Evolutionary conservation across 2,329 filamentous ascomycete genomes (phyloP).

Genomic region (Eutypa lata): DNA sequence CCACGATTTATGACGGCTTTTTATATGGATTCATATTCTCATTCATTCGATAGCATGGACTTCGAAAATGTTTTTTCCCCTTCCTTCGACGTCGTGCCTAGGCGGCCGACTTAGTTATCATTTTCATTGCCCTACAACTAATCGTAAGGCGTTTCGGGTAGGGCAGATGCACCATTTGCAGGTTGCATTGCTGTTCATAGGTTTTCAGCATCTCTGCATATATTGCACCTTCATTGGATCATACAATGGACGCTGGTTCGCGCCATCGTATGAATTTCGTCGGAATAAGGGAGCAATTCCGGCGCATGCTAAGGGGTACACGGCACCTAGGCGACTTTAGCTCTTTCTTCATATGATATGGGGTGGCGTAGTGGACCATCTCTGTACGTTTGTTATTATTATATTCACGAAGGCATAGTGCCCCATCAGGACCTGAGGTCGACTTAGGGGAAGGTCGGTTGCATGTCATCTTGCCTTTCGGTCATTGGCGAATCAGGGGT

Average conservation of each 20-base stretch:
- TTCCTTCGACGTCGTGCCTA: not conserved
- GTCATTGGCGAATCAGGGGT: not conserved
- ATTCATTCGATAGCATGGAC: slow-evolving; percentile 26
- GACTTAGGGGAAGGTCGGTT: not conserved
- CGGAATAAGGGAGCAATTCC: not conserved
- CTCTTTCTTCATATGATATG: not conserved
- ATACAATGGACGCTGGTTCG: not conserved
- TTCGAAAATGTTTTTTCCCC: slow-evolving; percentile 10
- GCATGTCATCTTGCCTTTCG: not conserved
- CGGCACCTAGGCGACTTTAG: not conserved
- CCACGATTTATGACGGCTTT: slow-evolving; percentile 32
- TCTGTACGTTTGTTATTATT: not conserved
- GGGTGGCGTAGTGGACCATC: not conserved
- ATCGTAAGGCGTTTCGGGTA: not conserved
- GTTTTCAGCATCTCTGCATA: not conserved
- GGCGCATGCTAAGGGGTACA: not conserved
- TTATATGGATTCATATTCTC: slow-evolving; percentile 31
- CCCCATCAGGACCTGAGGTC: not conserved
- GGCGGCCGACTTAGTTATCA: not conserved
- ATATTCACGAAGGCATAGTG: not conserved
- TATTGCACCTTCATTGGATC: not conserved
- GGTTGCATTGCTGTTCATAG: not conserved
- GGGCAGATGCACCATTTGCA: not conserved
- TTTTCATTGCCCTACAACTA: not conserved
- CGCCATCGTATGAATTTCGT: not conserved